Conservation (phyloP, 768 basidiomycete species). For the Naematelia aurantialba region DNA sequence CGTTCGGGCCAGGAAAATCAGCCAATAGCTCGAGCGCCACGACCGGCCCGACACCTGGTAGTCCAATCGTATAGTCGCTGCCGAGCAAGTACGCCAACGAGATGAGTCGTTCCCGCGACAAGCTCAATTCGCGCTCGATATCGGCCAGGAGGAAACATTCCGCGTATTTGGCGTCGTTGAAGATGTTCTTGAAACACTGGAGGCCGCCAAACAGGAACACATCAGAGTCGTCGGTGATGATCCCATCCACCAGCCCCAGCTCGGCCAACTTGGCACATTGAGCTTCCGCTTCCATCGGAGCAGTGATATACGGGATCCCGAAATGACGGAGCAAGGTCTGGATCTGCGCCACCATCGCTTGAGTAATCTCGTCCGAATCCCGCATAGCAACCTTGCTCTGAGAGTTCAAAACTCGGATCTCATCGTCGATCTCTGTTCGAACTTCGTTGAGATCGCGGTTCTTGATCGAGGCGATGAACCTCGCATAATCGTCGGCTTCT, state of each 20-base stretch:
- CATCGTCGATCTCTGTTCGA: conserved; percentile 82
- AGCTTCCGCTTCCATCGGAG: conserved; percentile 99
- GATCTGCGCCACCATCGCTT: conserved; percentile 87
- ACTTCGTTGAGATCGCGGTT: conserved; percentile 77
- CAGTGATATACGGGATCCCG: conserved; percentile 96
- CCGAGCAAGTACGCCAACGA: conserved; percentile 89
- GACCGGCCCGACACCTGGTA: conserved; percentile 89
- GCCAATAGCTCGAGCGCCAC: conserved; percentile 91
- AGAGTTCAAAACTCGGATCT: conserved; percentile 73
- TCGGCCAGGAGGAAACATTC: conserved; percentile 88
- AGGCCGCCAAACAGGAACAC: conserved; percentile 95
- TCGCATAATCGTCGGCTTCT: conserved; percentile 71
- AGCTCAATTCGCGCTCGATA: conserved; percentile 76
- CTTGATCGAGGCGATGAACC: conserved; percentile 85
- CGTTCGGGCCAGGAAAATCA: conserved; percentile 83
- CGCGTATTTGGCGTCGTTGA: conserved; percentile 97
- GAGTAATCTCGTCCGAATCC: conserved; percentile 90
- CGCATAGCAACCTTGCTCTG: conserved; percentile 84
- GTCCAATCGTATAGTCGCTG: conserved; percentile 91
- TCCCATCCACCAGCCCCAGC: conserved; percentile 84
- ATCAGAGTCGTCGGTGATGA: conserved; percentile 98
- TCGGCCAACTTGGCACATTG: conserved; percentile 90
- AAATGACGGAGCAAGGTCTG: conserved; percentile 87
- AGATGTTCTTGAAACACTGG: conserved; percentile 99
- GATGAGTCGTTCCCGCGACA: conserved; percentile 80